Evolutionary conservation across 352 stramenopile species (phyloP).

Genomic region (Stramenopiles sp.): DNA sequence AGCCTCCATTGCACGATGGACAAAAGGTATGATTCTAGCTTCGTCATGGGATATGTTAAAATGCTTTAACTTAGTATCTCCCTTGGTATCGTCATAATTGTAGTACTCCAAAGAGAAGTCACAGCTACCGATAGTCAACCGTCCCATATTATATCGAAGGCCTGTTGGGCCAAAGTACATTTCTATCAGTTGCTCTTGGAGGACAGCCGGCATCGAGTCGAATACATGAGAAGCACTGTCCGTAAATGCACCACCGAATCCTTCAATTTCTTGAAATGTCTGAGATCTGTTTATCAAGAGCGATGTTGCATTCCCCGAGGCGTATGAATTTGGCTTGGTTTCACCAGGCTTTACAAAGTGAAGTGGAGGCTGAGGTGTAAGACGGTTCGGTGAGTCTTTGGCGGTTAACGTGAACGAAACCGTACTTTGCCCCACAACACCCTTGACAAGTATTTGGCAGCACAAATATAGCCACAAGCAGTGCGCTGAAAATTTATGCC

Average conservation of each 20-base stretch:
- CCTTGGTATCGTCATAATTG: slow-evolving; percentile 50
- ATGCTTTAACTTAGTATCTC: slow-evolving; percentile 41
- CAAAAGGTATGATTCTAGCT: slow-evolving; percentile 50
- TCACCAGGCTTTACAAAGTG: background rate
- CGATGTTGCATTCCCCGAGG: too few relatives aligned
- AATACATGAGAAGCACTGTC: slow-evolving; percentile 66
- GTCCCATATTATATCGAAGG: slow-evolving; percentile 56
- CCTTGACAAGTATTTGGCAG: too few relatives aligned
- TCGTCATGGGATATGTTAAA: slow-evolving; percentile 52
- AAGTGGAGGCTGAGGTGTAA: background rate
- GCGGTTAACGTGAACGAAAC: background rate
- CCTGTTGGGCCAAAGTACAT: slow-evolving; percentile 65
- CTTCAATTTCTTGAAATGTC: slow-evolving; percentile 55
- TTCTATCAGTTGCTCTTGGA: slow-evolving; percentile 54
- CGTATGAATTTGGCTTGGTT: too few relatives aligned
- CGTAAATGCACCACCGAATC: slow-evolving; percentile 75
- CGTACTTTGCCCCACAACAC: background rate
- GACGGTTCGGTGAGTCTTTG: background rate
- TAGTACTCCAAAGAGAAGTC: slow-evolving; percentile 65
- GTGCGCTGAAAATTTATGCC: background rate
- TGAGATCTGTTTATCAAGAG: too few relatives aligned
- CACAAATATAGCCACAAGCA: background rate
- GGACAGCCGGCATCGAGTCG: slow-evolving; percentile 39
- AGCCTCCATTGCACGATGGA: slow-evolving; percentile 34
- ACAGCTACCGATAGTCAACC: slow-evolving; percentile 64